A percentile compares a stretch with the other conserved stretches of the same genome.
These are phyloP conservation scores for Blastobotrys malaysiensis DNA, from an alignment of 1,139 yeast species.

Conservation along the genomic window DNA sequence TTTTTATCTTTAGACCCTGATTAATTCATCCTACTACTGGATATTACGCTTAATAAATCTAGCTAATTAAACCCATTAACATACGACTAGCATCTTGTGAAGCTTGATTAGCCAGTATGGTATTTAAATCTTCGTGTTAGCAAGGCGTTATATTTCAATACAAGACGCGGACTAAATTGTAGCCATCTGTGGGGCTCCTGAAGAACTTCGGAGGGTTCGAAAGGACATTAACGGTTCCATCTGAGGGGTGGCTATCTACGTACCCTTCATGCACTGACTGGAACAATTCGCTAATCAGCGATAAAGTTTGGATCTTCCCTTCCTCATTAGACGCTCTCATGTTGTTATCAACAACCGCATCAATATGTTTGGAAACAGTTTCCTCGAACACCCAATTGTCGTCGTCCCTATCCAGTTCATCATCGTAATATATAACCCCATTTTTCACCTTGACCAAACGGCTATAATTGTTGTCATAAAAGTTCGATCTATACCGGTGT, in stretches of 20 bases:
- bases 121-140: too few relatives aligned
- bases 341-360: not conserved
- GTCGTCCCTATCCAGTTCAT: not conserved
- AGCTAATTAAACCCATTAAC: not conserved
- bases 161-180: not conserved
- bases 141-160: not conserved
- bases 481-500: slow-evolving; percentile 5
- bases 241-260: not conserved
- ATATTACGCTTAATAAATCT: not conserved
- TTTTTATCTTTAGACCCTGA: not conserved
- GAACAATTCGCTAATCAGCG: not conserved
- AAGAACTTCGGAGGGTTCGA: not conserved
- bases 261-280: not conserved
- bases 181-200: not conserved
- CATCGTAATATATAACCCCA: slow-evolving; percentile 12
- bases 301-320: not conserved
- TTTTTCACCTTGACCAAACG: slow-evolving; percentile 17
- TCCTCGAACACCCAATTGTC: not conserved
- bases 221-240: not conserved
- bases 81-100: too few relatives aligned
- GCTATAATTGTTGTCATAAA: slow-evolving; percentile 3
- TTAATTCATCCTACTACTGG: not conserved
- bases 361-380: not conserved
- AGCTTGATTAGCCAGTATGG: too few relatives aligned
- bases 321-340: not conserved